phyloP scores from a whole-genome alignment of 345 rosid genomes.

The Sisymbrium irio region DNA sequence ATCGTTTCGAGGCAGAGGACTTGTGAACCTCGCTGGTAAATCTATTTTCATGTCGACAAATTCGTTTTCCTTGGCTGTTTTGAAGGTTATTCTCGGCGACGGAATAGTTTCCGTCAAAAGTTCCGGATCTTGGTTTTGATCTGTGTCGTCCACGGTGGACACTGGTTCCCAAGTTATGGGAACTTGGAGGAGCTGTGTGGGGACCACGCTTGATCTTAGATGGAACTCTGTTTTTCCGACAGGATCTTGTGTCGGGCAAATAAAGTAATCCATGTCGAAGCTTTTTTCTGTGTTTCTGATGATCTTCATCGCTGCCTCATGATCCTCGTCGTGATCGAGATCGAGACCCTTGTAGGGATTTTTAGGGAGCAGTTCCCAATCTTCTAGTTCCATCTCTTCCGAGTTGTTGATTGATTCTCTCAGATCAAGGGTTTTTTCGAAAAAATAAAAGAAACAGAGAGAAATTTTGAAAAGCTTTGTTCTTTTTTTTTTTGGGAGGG shows the following conservation, averaged over 20 bases:
- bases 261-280: conserved; percentile 62
- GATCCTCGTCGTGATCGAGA: conserved; percentile 41
- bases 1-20: conserved; percentile 11
- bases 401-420: not conserved
- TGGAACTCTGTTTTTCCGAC: conserved; percentile 30
- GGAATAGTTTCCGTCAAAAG: conserved; percentile 29
- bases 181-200: conserved; percentile 54
- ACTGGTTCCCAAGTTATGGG: conserved; percentile 60
- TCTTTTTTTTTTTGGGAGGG: not conserved
- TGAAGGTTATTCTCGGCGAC: conserved; percentile 84
- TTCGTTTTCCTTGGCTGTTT: conserved; percentile 75
- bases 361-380: conserved; percentile 80
- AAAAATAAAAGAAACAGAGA: too few species aligned
- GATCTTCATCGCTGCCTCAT: conserved; percentile 19
- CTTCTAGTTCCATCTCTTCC: conserved; percentile 73
- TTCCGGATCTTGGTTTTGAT: conserved; percentile 35
- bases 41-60: conserved; percentile 96
- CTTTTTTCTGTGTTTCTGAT: conserved; percentile 34
- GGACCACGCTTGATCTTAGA: conserved; percentile 34
- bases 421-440: too few species aligned
- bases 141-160: conserved; percentile 30
- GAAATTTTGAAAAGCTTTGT: too few species aligned
- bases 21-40: conserved; percentile 41
- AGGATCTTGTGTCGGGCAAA: conserved; percentile 51
- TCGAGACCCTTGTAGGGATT: conserved; percentile 39